A percentile compares a stretch with the other conserved stretches of the same genome.
phyloP scores from a whole-genome alignment of 768 basidiomycete species.

The Dioszegia hungarica region DNA sequence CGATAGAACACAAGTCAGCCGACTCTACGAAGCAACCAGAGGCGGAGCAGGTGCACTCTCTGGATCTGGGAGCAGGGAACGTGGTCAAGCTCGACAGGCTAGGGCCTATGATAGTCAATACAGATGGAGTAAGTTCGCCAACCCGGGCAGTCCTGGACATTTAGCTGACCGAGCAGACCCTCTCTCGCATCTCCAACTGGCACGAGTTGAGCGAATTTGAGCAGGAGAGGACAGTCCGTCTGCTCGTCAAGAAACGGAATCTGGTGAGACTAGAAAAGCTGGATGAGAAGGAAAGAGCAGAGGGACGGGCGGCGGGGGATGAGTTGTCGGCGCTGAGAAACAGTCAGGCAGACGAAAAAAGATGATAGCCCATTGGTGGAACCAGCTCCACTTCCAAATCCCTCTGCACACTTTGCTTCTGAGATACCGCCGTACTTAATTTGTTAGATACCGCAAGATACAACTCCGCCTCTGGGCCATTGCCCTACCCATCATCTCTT shows the following conservation, averaged over 20 bases:
- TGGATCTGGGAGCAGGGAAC: constrained; percentile 41
- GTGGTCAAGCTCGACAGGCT: constrained; percentile 58
- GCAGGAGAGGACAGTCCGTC: constrained; percentile 57
- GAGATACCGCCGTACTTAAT: too few species aligned
- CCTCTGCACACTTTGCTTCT: too few species aligned
- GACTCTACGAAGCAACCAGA: neutral
- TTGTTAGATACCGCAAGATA: neutral
- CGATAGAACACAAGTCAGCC: neutral
- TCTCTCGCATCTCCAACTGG: constrained; percentile 67
- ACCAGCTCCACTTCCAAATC: neutral
- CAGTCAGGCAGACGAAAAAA: neutral
- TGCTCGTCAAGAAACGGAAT: constrained; percentile 53
- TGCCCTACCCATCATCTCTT: constrained; percentile 36
- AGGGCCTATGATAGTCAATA: constrained; percentile 67
- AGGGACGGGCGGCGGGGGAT: constrained; percentile 2
- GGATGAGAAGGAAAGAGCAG: constrained; percentile 20
- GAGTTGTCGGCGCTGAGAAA: constrained; percentile 12
- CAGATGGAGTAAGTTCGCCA: constrained; percentile 57
- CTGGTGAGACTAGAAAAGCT: constrained; percentile 40
- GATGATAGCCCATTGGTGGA: neutral
- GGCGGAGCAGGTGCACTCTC: constrained; percentile 15
- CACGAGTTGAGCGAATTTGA: constrained; percentile 58
- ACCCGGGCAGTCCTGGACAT: neutral
- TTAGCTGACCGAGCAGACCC: constrained; percentile 52
- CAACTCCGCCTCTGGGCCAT: too few species aligned